Percentiles rank a stretch among this genome's conserved stretches.
phyloP scores from a whole-genome alignment of 768 basidiomycete species.

The Saitozyma sp. region DNA sequence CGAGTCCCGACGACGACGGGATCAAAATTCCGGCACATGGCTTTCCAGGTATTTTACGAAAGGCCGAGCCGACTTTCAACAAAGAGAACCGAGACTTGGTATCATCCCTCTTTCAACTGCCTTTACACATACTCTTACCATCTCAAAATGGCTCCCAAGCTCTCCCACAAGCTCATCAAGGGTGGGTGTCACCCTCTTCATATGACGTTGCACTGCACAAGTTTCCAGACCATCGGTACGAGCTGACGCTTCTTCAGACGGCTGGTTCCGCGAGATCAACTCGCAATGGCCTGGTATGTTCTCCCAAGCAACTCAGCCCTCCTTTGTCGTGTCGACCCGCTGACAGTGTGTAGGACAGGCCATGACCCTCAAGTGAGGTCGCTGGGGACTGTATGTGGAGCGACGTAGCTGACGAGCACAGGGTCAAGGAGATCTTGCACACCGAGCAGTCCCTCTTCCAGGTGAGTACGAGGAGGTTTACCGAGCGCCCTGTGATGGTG shows the following conservation, averaged over 20 bases:
- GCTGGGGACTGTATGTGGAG: neutral
- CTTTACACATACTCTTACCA: neutral
- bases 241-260: conserved; percentile 59
- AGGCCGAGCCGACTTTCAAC: neutral
- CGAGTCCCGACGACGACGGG: too few species aligned
- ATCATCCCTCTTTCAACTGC: neutral
- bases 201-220: neutral
- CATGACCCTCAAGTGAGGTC: conserved; percentile 74
- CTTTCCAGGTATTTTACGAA: neutral
- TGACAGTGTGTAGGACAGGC: conserved; percentile 68
- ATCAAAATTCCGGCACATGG: too few species aligned
- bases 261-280: conserved; percentile 94
- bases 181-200: conserved; percentile 33
- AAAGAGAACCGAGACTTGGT: neutral
- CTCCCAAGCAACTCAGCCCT: neutral
- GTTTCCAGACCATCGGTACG: too few species aligned
- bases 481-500: neutral
- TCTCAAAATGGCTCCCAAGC: conserved; percentile 30
- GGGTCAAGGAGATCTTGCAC: conserved; percentile 90
- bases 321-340: conserved; percentile 13
- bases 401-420: conserved; percentile 16
- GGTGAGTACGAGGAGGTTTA: conserved; percentile 27
- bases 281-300: conserved; percentile 77
- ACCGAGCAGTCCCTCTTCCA: conserved; percentile 90
- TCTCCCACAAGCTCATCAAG: conserved; percentile 52